These are phyloP conservation scores for Mycena albidolilacea DNA, from an alignment of 768 basidiomycete species.

Conservation along the genomic window DNA sequence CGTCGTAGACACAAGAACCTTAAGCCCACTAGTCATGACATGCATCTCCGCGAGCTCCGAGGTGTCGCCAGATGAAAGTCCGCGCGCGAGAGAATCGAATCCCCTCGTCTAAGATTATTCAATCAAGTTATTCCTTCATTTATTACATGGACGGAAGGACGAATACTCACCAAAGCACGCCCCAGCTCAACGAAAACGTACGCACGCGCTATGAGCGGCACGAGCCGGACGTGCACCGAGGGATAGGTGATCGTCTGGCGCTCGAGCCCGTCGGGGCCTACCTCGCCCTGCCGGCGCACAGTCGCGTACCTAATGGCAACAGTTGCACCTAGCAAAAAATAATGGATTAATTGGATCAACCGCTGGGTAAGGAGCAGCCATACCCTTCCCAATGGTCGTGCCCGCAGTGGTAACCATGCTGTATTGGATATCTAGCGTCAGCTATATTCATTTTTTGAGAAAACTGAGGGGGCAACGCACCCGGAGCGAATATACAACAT, in stretches of 20 bases:
- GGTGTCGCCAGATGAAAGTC: slow-evolving; percentile 69
- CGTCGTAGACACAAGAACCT: slow-evolving; percentile 69
- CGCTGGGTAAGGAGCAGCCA: neutral
- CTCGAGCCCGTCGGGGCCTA: slow-evolving; percentile 67
- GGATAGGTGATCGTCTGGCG: slow-evolving; percentile 80
- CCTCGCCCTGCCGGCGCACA: slow-evolving; percentile 78
- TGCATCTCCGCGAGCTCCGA: slow-evolving; percentile 81
- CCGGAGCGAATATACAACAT: slow-evolving; percentile 82
- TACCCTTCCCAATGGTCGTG: slow-evolving; percentile 78
- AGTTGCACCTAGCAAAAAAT: slow-evolving; percentile 59
- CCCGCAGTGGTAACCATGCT: slow-evolving; percentile 79
- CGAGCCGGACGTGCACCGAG: slow-evolving; percentile 79
- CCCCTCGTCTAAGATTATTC: slow-evolving; percentile 56
- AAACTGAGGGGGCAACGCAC: slow-evolving; percentile 51
- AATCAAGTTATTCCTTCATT: neutral
- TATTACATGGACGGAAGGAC: neutral
- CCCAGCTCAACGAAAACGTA: slow-evolving; percentile 81
- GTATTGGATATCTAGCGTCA: neutral
- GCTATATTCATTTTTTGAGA: neutral
- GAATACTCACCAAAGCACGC: slow-evolving; percentile 63
- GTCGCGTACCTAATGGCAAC: slow-evolving; percentile 81
- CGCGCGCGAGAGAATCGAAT: slow-evolving; percentile 64
- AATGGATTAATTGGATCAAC: neutral
- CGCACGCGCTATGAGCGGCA: slow-evolving; percentile 78
- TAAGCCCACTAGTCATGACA: slow-evolving; percentile 78